Conservation (phyloP, 257 asterid species). For the Solanum tarijense region DNA sequence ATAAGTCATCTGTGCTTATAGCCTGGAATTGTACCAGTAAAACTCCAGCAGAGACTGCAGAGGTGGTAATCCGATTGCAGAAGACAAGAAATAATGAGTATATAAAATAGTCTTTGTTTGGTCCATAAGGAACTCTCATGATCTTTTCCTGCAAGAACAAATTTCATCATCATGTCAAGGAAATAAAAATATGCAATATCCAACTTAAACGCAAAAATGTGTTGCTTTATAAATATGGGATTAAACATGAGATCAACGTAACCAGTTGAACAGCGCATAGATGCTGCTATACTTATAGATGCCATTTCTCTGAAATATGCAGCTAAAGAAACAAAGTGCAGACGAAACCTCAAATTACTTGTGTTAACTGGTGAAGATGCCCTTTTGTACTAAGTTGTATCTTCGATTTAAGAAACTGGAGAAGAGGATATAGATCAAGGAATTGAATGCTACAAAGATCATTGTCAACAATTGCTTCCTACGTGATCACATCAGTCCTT, state of each 20-base stretch:
- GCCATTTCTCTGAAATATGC: not conserved
- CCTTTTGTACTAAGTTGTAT: not conserved
- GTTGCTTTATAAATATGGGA: not conserved
- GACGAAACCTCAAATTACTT: not conserved
- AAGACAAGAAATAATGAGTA: slow-evolving; percentile 94
- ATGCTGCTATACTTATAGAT: not conserved
- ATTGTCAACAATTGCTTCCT: not conserved
- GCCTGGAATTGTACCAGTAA: slow-evolving; percentile 45
- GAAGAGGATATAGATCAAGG: not conserved
- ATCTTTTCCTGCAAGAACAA: slow-evolving; percentile 76
- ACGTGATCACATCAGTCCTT: not conserved
- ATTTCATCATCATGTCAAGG: not conserved
- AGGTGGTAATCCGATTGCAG: slow-evolving; percentile 92
- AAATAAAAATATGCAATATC: not conserved
- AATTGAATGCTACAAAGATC: not conserved
- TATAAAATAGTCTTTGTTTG: slow-evolving; percentile 63
- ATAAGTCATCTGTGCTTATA: not conserved
- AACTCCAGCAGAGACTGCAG: slow-evolving; percentile 81
- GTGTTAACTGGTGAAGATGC: not conserved
- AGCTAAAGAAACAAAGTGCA: not conserved
- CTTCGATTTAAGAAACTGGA: not conserved
- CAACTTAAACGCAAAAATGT: not conserved
- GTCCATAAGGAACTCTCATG: slow-evolving; percentile 95
- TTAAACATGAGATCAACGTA: not conserved
- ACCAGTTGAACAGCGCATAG: not conserved